Conservation (phyloP, 2,329 filamentous ascomycete genomes). For the Aspergillus persii region DNA sequence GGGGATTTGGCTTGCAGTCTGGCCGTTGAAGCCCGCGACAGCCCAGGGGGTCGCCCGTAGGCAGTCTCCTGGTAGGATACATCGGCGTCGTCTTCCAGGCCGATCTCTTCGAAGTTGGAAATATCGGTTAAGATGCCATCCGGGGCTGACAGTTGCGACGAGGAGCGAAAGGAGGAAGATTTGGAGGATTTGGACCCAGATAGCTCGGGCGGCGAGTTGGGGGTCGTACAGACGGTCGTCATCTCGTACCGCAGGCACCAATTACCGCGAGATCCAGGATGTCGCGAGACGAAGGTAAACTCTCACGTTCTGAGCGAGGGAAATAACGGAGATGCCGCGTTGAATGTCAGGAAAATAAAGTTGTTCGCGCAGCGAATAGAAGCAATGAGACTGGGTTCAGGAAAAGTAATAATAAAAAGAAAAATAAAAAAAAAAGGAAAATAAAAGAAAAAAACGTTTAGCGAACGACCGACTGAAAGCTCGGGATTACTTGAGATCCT, state of each 20-base stretch:
- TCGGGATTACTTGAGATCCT: not conserved
- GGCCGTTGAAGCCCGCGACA: conserved; percentile 26
- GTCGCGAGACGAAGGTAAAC: not conserved
- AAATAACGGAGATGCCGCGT: not conserved
- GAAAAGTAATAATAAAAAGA: not conserved
- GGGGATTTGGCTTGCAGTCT: conserved; percentile 29
- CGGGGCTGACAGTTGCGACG: conserved; percentile 67
- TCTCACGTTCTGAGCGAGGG: not conserved
- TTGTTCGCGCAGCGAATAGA: conserved; percentile 2
- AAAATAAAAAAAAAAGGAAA: not conserved
- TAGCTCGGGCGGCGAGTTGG: conserved; percentile 73
- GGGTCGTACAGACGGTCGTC: conserved; percentile 49
- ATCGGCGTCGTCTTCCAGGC: conserved; percentile 68
- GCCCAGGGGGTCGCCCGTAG: conserved; percentile 27
- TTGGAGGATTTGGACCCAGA: conserved; percentile 86
- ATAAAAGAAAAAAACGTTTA: conserved; percentile 15
- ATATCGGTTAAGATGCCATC: conserved; percentile 68
- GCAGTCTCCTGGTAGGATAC: conserved; percentile 29
- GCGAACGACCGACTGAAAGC: conserved; percentile 6
- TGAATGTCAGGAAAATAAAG: not conserved
- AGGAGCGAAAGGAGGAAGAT: conserved; percentile 82
- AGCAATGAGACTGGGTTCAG: not conserved
- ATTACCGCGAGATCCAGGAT: not conserved
- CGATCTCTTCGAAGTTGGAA: conserved; percentile 90
- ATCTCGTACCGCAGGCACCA: conserved; percentile 30